Percentiles rank a stretch among this genome's conserved stretches.
phyloP scores from a whole-genome alignment of 257 asterid species.

The Solanum etuberosum region DNA sequence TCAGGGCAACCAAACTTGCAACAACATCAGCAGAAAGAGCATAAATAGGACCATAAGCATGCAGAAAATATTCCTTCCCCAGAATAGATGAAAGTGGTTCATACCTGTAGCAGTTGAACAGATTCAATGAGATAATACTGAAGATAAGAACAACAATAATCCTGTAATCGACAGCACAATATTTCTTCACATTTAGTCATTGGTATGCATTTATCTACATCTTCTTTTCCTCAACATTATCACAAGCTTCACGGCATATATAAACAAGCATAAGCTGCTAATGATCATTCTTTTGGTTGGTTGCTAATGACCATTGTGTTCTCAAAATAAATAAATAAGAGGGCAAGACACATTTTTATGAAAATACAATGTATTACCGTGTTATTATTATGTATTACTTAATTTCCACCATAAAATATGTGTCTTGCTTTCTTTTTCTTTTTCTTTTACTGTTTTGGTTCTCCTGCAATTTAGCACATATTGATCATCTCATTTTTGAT shows the following conservation, averaged over 20 bases:
- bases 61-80: slow-evolving; percentile 93
- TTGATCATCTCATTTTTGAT: background rate
- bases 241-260: background rate
- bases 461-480: background rate
- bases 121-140: background rate
- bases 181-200: background rate
- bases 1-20: slow-evolving; percentile 80
- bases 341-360: background rate
- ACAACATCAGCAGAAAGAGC: slow-evolving; percentile 96
- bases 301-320: background rate
- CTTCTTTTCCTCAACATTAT: background rate
- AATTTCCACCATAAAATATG: background rate
- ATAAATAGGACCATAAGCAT: slow-evolving; percentile 95
- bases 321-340: background rate
- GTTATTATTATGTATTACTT: background rate
- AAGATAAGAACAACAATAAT: background rate
- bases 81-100: slow-evolving; percentile 75
- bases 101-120: slow-evolving; percentile 54
- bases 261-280: background rate
- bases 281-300: background rate
- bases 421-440: background rate
- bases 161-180: background rate
- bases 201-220: background rate
- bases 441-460: background rate
- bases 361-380: background rate